Evolutionary conservation across 1,284 basidiomycete genomes (phyloP).

Genomic region (Trametes polyzona): DNA sequence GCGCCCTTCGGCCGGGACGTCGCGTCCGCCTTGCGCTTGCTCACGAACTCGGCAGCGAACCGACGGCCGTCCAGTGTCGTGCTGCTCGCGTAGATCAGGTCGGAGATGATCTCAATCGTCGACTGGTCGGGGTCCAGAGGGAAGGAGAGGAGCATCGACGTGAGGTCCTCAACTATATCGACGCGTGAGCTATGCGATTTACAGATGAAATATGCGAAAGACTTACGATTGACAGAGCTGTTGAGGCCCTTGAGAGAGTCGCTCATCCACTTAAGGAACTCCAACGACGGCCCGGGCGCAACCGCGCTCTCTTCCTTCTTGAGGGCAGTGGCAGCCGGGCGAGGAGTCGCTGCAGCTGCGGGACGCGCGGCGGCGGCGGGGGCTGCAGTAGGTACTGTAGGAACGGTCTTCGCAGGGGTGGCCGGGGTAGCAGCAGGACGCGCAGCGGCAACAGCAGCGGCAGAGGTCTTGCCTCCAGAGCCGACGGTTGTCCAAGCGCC

Average conservation of each 20-base stretch:
- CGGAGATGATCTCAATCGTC: slow-evolving; percentile 88
- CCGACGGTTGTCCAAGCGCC: slow-evolving; percentile 90
- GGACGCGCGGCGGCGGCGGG: slow-evolving; percentile 39
- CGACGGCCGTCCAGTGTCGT: slow-evolving; percentile 94
- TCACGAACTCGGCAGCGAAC: slow-evolving; percentile 91
- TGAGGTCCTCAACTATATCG: slow-evolving; percentile 85
- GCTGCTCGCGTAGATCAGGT: slow-evolving; percentile 91
- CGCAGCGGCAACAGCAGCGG: slow-evolving; percentile 28
- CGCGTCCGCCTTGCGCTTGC: slow-evolving; percentile 82
- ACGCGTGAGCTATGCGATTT: slow-evolving; percentile 10
- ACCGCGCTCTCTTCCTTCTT: slow-evolving; percentile 65
- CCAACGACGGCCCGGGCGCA: slow-evolving; percentile 69
- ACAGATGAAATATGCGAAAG: slow-evolving; percentile 13
- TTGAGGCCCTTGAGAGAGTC: slow-evolving; percentile 89
- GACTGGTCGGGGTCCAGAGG: slow-evolving; percentile 85
- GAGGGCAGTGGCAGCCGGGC: slow-evolving; percentile 41
- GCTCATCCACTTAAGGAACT: slow-evolving; percentile 92
- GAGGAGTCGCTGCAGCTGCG: slow-evolving; percentile 31
- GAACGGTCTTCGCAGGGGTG: slow-evolving; percentile 31
- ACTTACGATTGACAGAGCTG: slow-evolving; percentile 77
- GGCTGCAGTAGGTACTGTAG: slow-evolving; percentile 28
- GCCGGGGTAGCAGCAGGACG: slow-evolving; percentile 36
- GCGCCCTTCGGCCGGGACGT: slow-evolving; percentile 51
- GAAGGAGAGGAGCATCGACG: slow-evolving; percentile 89
- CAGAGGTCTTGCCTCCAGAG: slow-evolving; percentile 66